Conservation (phyloP, 441 rosid species). For the Croton setiger region DNA sequence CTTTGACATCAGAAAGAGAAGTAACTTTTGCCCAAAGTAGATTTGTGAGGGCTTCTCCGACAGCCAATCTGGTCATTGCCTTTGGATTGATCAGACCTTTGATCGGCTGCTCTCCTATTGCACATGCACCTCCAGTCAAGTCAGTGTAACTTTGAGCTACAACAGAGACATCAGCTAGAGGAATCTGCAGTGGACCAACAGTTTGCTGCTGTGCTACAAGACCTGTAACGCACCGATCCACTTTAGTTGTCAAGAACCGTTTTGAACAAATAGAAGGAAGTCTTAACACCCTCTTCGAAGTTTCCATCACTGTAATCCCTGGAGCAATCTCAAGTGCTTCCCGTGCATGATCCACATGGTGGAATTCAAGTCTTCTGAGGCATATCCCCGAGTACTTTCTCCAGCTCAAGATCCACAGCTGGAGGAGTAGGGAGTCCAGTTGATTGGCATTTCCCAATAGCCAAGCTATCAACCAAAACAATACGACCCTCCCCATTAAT, state of each 20-base stretch:
- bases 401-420: constrained; percentile 91
- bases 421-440: constrained; percentile 76
- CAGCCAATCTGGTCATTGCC: constrained; percentile 93
- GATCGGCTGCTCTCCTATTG: constrained; percentile 93
- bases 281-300: constrained; percentile 78
- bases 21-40: constrained; percentile 93
- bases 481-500: constrained; percentile 75
- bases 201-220: constrained; percentile 99
- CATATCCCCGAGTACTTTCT: constrained; percentile 96
- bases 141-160: constrained; percentile 81
- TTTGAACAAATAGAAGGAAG: constrained; percentile 86
- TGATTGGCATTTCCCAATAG: constrained; percentile 44
- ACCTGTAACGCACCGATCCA: constrained; percentile 93
- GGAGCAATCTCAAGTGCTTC: constrained; percentile 94
- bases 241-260: constrained; percentile 89
- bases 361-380: constrained; percentile 86
- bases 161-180: constrained; percentile 95
- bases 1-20: constrained; percentile 88
- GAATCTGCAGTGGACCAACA: constrained; percentile 87
- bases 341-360: constrained; percentile 40
- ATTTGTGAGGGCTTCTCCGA: constrained; percentile 94
- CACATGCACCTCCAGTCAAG: constrained; percentile 88
- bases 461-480: constrained; percentile 67
- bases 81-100: constrained; percentile 85
- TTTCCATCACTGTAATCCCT: constrained; percentile 73